Evolutionary conservation across 208 protist genomes (phyloP).

Genomic region (Leptomonas pyrrhocoris): DNA sequence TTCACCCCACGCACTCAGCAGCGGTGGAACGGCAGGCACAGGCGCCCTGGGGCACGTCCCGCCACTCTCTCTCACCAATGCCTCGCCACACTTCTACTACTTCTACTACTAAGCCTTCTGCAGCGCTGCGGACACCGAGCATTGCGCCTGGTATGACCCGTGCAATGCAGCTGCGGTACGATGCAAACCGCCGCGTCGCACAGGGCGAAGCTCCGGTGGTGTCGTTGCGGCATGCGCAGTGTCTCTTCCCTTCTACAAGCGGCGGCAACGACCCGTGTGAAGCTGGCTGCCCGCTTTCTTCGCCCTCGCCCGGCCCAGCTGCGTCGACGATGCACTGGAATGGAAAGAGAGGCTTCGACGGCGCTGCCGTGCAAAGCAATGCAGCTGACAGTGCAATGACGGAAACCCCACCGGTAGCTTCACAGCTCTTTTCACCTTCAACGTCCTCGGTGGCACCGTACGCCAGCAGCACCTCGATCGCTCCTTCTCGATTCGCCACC

Average conservation of each 20-base stretch:
- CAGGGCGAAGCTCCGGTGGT: slow-evolving; percentile 12
- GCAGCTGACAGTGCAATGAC: not conserved
- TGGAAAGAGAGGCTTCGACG: not conserved
- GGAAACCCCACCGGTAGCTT: not conserved
- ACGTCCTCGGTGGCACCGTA: slow-evolving; percentile 17
- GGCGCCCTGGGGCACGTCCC: too few relatives aligned
- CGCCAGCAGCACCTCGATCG: slow-evolving; percentile 12
- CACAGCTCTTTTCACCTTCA: not conserved
- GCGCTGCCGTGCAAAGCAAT: not conserved
- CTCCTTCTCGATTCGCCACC: not conserved
- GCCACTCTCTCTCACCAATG: too few relatives aligned
- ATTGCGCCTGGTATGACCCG: slow-evolving; percentile 7
- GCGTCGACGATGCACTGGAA: too few relatives aligned
- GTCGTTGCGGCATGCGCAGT: slow-evolving; percentile 13
- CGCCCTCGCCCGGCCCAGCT: too few relatives aligned
- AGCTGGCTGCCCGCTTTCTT: too few relatives aligned
- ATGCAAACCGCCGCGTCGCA: slow-evolving; percentile 13
- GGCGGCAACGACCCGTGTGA: not conserved
- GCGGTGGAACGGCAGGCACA: not conserved
- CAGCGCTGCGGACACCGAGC: not conserved
- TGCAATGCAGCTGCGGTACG: slow-evolving; percentile 13
- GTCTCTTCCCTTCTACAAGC: not conserved
- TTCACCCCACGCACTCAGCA: not conserved
- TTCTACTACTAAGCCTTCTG: not conserved
- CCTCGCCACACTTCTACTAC: too few relatives aligned